These are phyloP conservation scores for Sphagnurus paluster DNA, from an alignment of 1,284 basidiomycete species.

Conservation along the genomic window DNA sequence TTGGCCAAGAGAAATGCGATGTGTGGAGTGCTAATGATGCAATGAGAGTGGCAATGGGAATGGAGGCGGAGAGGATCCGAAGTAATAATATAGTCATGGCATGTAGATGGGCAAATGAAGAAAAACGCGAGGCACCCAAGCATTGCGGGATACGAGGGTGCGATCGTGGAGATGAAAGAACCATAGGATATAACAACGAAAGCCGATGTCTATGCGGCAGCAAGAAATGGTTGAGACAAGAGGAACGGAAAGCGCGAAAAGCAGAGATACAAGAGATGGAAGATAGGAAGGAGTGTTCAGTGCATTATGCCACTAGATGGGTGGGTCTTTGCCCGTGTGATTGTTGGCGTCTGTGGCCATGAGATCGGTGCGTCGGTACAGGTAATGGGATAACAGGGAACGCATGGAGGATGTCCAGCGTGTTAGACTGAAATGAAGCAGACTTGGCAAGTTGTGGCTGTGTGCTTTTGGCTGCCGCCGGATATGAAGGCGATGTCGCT, in stretches of 20 bases:
- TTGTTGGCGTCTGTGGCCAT: conserved; percentile 11
- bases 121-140: conserved; percentile 6
- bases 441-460: conserved; percentile 12
- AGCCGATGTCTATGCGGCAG: conserved; percentile 14
- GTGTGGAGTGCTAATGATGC: conserved; percentile 8
- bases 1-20: conserved; percentile 7
- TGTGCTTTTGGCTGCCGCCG: conserved; percentile 19
- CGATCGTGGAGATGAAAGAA: conserved; percentile 9
- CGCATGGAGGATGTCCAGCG: conserved; percentile 33
- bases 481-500: conserved; percentile 27
- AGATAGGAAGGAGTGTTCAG: no score
- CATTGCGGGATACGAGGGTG: conserved; percentile 2
- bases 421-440: conserved; percentile 16
- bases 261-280: neutral
- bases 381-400: conserved; percentile 32
- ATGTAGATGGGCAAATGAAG: conserved; percentile 7
- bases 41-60: conserved; percentile 8
- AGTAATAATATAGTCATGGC: conserved; percentile 10
- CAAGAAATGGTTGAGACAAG: neutral
- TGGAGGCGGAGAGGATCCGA: conserved; percentile 5
- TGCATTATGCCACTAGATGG: conserved; percentile 15
- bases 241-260: neutral
- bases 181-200: conserved; percentile 9
- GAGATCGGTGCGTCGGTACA: conserved; percentile 11
- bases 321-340: conserved; percentile 19